Evolutionary conservation across 164 flowering plant species (phyloP).

Genomic region (Taxillus chinensis): DNA sequence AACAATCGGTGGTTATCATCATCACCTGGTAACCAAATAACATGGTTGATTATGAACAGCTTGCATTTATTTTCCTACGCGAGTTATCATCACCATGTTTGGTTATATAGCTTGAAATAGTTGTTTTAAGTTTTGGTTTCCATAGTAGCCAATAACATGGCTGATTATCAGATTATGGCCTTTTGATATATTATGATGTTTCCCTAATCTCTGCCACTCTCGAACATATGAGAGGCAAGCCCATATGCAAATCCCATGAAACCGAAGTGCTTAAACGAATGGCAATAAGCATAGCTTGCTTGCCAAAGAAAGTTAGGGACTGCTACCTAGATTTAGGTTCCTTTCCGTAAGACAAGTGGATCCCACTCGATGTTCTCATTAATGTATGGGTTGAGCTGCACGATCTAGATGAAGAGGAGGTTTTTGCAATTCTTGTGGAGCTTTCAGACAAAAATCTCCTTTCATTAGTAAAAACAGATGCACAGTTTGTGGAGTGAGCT

Average conservation of each 20-base stretch:
- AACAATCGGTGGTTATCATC: too few species aligned
- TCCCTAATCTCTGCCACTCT: too few species aligned
- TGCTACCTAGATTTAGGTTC: conserved; percentile 62
- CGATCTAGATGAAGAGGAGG: conserved; percentile 44
- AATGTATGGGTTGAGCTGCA: conserved; percentile 56
- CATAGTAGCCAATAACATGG: too few species aligned
- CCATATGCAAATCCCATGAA: conserved; percentile 53
- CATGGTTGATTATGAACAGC: too few species aligned
- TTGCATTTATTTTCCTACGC: too few species aligned
- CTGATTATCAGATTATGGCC: too few species aligned
- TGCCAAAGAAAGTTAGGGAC: conserved; percentile 42
- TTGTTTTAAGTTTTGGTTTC: too few species aligned
- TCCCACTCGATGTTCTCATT: conserved; percentile 49
- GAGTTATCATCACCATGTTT: too few species aligned
- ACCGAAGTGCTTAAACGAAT: conserved; percentile 46
- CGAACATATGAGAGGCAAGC: conserved; percentile 44
- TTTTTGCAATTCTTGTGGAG: conserved; percentile 46
- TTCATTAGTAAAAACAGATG: conserved; percentile 37
- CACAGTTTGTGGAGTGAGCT: conserved; percentile 26
- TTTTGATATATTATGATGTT: too few species aligned
- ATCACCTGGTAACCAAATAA: too few species aligned
- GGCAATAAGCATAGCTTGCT: conserved; percentile 37
- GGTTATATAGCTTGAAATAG: too few species aligned
- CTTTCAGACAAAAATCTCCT: conserved; percentile 51
- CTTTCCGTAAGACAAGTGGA: conserved; percentile 55